Conservation (phyloP, 306 rosid species). For the Hylodesmum podocarpum region DNA sequence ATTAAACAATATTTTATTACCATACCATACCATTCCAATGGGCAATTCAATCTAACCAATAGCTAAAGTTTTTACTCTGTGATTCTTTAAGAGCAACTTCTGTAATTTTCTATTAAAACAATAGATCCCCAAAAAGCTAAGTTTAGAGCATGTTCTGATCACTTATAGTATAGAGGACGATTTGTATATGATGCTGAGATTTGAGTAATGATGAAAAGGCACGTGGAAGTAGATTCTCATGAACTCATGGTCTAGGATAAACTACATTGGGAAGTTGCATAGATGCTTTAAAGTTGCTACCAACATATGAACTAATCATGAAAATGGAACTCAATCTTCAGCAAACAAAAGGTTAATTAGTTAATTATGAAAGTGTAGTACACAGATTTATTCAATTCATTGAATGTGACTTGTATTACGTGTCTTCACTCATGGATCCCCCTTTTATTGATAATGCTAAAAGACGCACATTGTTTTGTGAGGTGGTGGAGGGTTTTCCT, state of each 20-base stretch:
- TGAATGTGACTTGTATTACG: not conserved
- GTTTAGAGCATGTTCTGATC: not conserved
- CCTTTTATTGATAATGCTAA: not conserved
- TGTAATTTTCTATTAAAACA: slow-evolving; percentile 22
- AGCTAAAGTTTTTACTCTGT: not conserved
- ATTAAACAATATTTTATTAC: not conserved
- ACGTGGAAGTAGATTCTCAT: slow-evolving; percentile 48
- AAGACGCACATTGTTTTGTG: too few species aligned
- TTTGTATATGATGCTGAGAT: slow-evolving; percentile 25
- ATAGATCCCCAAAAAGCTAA: slow-evolving; percentile 21
- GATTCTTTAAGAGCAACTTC: not conserved
- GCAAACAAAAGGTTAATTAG: not conserved
- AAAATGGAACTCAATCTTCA: slow-evolving; percentile 26
- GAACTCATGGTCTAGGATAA: not conserved
- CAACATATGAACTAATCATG: slow-evolving; percentile 49
- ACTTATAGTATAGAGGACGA: not conserved
- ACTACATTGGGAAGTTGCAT: slow-evolving; percentile 35
- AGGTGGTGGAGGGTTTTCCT: too few species aligned
- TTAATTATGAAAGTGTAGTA: not conserved
- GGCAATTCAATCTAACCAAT: slow-evolving; percentile 10
- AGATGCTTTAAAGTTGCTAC: slow-evolving; percentile 21
- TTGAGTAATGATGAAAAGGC: slow-evolving; percentile 44
- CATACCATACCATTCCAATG: not conserved
- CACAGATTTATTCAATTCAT: not conserved
- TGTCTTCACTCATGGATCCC: not conserved